Evolutionary conservation across 495 filamentous ascomycete genomes (phyloP).

Genomic region (Tetracladium marchalianum): DNA sequence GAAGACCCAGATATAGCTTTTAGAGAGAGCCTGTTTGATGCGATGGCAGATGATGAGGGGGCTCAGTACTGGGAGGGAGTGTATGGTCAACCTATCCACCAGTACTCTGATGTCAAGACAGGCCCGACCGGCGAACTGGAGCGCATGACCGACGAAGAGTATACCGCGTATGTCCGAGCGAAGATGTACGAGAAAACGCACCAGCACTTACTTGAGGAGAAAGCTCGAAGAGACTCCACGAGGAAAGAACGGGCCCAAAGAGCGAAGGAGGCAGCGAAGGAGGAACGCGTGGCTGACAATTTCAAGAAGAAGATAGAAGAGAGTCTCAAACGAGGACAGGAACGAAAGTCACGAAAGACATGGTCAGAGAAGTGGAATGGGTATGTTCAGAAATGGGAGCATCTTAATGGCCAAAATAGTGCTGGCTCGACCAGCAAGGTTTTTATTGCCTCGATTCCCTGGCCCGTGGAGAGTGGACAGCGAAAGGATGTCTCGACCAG

Average conservation of each 20-base stretch:
- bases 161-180: slow-evolving; percentile 68
- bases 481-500: slow-evolving; percentile 49
- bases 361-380: slow-evolving; percentile 44
- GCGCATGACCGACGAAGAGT: slow-evolving; percentile 85
- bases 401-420: slow-evolving; percentile 35
- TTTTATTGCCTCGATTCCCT: slow-evolving; percentile 45
- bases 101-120: slow-evolving; percentile 35
- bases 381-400: slow-evolving; percentile 56
- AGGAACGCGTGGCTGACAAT: slow-evolving; percentile 37
- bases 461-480: slow-evolving; percentile 65
- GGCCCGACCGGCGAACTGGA: slow-evolving; percentile 54
- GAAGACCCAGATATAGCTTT: slow-evolving; percentile 63
- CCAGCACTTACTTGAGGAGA: slow-evolving; percentile 49
- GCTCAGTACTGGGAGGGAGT: slow-evolving; percentile 90
- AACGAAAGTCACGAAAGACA: slow-evolving; percentile 13
- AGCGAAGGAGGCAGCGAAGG: slow-evolving; percentile 32
- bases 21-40: slow-evolving; percentile 93
- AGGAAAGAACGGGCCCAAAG: slow-evolving; percentile 29
- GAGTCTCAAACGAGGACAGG: slow-evolving; percentile 19
- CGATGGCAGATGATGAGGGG: slow-evolving; percentile 96
- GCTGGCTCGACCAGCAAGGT: slow-evolving; percentile 22
- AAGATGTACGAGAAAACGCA: slow-evolving; percentile 92
- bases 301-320: slow-evolving; percentile 26
- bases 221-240: slow-evolving; percentile 30
- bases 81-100: slow-evolving; percentile 86